Evolutionary conservation across 1,284 basidiomycete species (phyloP), one percentile per base, ranked within the genome.

Genomic region (Ceratorhiza oryzae-sativae): DNA sequence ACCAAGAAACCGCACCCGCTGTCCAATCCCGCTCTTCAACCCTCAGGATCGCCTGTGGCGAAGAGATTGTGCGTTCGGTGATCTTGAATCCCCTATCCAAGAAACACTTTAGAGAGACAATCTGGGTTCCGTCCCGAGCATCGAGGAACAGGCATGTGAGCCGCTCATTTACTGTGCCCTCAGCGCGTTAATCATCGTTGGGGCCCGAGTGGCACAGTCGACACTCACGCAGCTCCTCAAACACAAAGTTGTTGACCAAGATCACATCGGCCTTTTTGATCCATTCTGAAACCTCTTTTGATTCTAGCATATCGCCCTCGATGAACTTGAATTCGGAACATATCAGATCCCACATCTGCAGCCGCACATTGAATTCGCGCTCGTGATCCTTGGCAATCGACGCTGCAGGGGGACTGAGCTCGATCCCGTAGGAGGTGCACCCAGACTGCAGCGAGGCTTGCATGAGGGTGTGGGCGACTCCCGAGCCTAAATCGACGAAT

Each of bases 191-290:
- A 25, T 56, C 46, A 46, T n/a, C 55, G 41, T n/a, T 41, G 27
- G 36, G 42, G 10, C 23, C 49, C 48, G 27, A 49, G 27, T 46
- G 68, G 36, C 30, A 42, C 25, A 51, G 65, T 30, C 15, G 25
- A n/a, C 27, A 72, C 74, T 73, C 53, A 76, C 75, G 48, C 5
- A 74, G 55, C 18, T 75, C 53, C 27, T 73, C 75, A 45, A 76
- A 76, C 30, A 73, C 74, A 62, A 72, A 76, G 55, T 76, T 76
- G 63, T 76, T 76, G 48, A 75, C 74, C n/a, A 76, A 68, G 41
- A 76, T 73, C 20, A 76, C 74, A 45, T 76, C 75, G 18, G 75
- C 75, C 36, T 74, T 72, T 4, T 48, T 60, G 41, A 76, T 74
- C 75, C 75, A 76, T 25, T 71, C 71, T 25, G 49, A 25, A 12